Base-by-base conservation (phyloP, 164 flowering plant genomes). In the Magnolia officinalis region DNA sequence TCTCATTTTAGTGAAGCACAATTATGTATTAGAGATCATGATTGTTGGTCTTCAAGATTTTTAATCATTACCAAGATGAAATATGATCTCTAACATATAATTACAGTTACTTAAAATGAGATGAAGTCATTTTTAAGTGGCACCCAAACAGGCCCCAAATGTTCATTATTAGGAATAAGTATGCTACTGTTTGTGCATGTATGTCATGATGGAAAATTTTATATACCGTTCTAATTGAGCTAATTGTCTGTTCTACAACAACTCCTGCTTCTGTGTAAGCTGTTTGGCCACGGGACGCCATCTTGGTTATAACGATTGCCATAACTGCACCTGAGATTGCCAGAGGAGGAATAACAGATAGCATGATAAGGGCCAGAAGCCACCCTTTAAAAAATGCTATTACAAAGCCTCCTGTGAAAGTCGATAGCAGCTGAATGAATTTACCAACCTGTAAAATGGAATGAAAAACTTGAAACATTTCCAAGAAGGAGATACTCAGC, bases 181-280 rank as follows among this genome's bases (percentile, higher is more conserved):
- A 3, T 37, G 45, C 45, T 29, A 14, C 71, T 24, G 71, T 68
- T 37, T 68, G 31, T 66, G 29, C 13, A 55, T 55, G 61, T 7
- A 21, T 66, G 69, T 24, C 31, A 24, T 23, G 13, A 24, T 21
- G 69, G 29, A 66, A 66, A 52, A 37, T 37, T 37, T 49, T 8
- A 73, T 82, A 19, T 77, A 86, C 90, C 13, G 86, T 87, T 80
- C 86, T 80, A 72, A 87, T 87, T 23, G 90, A 84, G 77, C 90
- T 81, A 55, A 87, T 82, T 16, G 87, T 87, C 79, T 87, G 87
- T 77, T 86, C 90, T 37, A 86, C 90, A 2, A 86, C 76, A 23
- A 5, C 78, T 51, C 84, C 86, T 29, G 88, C 87, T 72, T 81
- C 68, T 8, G 84, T 78, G 79, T 87, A 87, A 31, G 90, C 84